These are phyloP conservation scores for Prosopis cineraria DNA, from an alignment of 306 rosid species.

Conservation along the genomic window DNA sequence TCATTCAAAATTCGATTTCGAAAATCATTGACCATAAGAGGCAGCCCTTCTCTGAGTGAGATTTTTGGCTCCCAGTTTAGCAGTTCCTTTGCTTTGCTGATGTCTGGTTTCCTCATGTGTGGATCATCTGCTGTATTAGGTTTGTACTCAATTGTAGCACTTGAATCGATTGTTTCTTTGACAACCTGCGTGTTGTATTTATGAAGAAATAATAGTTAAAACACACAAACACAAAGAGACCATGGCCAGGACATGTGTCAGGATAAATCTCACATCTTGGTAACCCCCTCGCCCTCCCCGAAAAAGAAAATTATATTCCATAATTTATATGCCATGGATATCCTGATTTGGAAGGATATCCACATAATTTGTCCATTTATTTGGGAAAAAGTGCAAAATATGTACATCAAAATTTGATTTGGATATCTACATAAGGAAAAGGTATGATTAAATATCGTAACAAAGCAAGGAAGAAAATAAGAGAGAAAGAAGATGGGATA, in stretches of 20 bases:
- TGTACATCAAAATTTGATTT: neutral
- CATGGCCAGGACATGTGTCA: conserved; percentile 16
- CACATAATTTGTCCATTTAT: too few species aligned
- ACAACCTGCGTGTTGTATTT: conserved; percentile 65
- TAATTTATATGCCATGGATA: neutral
- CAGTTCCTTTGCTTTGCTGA: conserved; percentile 86
- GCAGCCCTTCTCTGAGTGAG: conserved; percentile 87
- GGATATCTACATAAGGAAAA: neutral
- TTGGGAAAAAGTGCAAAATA: neutral
- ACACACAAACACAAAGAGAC: conserved; percentile 13
- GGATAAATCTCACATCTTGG: neutral
- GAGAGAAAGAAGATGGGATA: conserved; percentile 37
- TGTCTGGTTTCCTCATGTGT: conserved; percentile 97
- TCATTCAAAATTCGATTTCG: conserved; percentile 93
- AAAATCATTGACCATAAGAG: conserved; percentile 95
- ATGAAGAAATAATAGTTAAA: neutral
- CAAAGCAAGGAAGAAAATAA: conserved; percentile 21
- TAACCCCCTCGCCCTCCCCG: neutral
- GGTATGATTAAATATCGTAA: neutral
- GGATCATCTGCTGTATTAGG: conserved; percentile 99
- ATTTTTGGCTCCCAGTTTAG: conserved; percentile 96
- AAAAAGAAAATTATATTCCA: neutral
- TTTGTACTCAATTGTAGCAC: conserved; percentile 87
- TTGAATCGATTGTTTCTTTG: conserved; percentile 92
- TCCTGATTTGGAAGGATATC: neutral